Base-by-base conservation (phyloP, 768 basidiomycete genomes). In the Glaciozyma antarctica region DNA sequence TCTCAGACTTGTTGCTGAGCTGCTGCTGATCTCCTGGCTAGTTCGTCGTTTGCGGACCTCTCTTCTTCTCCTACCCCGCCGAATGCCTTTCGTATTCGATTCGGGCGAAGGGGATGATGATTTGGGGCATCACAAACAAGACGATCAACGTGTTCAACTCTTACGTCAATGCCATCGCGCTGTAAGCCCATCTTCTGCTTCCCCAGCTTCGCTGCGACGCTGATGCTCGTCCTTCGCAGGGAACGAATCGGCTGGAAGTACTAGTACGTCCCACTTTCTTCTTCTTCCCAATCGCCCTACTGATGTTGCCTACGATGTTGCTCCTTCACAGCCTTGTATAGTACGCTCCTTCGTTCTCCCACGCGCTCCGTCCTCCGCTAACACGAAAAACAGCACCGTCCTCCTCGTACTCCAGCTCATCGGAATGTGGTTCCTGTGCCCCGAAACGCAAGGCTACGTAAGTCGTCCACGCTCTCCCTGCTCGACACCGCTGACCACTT, bases 81-180 rank as follows among this genome's bases (percentile, higher is more conserved):
- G 78, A 78, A 54, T 73, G 78, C 32, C 74, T 76, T 62, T 75
- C 77, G 2, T 78, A 71, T 71, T 75, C 76, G 3, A 75, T 77
- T 68, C 72, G 78, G 16, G 73, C 72, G 51, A 78, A 78, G 65
- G 77, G 77, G 1, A 59, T 59, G 58, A 59, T 59, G 26, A 15
- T 61, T 12, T 61, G 60, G 56, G 56, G 56, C 5, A 57, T 57
- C 56, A 57, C 41, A 6, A 44, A 38, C 38, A 61, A 61, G 51
- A 24, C 44, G n/a, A 51, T 61, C n/a, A 24, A 32, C 22, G 43
- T 61, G 34, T 61, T 61, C 49, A 61, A 61, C 34, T 12, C 34
- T 17, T 61, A 61, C n/a, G 48, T 52, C n/a, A 61, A 61, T 30
- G 28, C 60, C 9, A 61, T 61, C 19, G 60, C 60, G 7, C 32